These are phyloP conservation scores for thale cress (Arabidopsis thaliana) DNA, from an alignment of 345 rosid genomes.

Conservation along the genomic window DNA sequence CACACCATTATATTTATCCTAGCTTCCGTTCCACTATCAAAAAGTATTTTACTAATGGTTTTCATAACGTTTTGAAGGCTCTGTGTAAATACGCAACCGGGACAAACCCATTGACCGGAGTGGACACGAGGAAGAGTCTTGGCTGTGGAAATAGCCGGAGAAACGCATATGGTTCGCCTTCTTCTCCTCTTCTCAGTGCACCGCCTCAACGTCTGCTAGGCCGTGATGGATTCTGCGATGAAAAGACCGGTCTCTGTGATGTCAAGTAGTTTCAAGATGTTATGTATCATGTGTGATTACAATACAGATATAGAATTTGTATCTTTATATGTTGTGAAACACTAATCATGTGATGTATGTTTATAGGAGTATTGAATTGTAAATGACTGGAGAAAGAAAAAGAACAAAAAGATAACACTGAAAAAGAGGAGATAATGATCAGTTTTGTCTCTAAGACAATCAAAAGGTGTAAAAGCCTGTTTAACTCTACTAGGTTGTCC, in stretches of 20 bases:
- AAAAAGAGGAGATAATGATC: conserved; percentile 18
- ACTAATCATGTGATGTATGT: conserved; percentile 3
- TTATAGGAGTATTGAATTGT: conserved; percentile 10
- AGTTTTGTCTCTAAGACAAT: conserved; percentile 9
- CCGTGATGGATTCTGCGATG: conserved; percentile 88
- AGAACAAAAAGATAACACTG: not conserved
- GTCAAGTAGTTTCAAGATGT: conserved; percentile 43
- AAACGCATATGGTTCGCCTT: conserved; percentile 85
- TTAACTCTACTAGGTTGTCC: conserved; percentile 14
- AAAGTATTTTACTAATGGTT: not conserved
- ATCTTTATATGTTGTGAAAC: conserved; percentile 24
- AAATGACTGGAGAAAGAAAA: not conserved
- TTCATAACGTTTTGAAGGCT: conserved; percentile 51
- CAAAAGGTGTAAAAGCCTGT: not conserved
- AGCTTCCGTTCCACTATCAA: not conserved
- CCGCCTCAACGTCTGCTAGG: conserved; percentile 81
- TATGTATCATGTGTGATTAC: conserved; percentile 1
- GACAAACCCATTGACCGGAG: conserved; percentile 81
- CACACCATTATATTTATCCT: not conserved
- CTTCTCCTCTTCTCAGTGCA: conserved; percentile 86
- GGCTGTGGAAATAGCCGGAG: conserved; percentile 87
- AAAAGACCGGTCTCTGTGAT: conserved; percentile 75
- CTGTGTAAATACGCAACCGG: conserved; percentile 94
- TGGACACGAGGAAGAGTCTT: conserved; percentile 77
- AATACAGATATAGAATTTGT: conserved; percentile 10